Base-by-base conservation (phyloP, 2,329 filamentous ascomycete genomes). In the Penicillium rolfsii region DNA sequence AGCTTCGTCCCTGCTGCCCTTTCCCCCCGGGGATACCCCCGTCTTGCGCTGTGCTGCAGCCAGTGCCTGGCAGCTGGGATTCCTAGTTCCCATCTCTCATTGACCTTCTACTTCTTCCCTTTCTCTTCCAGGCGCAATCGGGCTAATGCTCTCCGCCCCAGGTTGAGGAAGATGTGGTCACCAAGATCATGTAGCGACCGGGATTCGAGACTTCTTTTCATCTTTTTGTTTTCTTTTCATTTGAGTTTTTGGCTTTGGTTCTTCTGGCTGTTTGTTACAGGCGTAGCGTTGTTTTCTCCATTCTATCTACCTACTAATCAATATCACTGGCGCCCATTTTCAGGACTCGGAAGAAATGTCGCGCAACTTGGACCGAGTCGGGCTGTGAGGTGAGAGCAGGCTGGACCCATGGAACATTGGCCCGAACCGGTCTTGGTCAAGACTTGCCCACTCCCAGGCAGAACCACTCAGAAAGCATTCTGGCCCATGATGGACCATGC, bases 121-220 rank as follows among this genome's bases (percentile, higher is more conserved):
- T 43, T 53, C 52, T 40, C 59, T 59, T 50, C 54, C 53, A 59
- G 62, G 52, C 55, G 63, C 65, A 67, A 52, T 59, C 62, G 63
- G 65, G 76, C 80, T 81, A 80, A 82, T 77, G 67, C 70, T 65
- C 66, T 67, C 69, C 65, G 68, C 73, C 76, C 78, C 87, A 94
- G 91, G 89, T 92, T 80, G 91, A 94, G 83, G 91, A 93, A 82
- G 91, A 93, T 72, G 80, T 82, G 81, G 87, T 93, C 78, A 93
- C 90, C 72, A 94, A 91, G 81, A 91, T 96, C 81, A 93, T 93
- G 89, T 93, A 89, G 78, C 70, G 63, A 61, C 60, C 63, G 61
- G 62, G 62, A 64, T 63, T 64, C 43, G 24, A 41, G 30, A 48
- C n/a, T 36, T 46, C 30, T 55, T n/a, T n/a, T n/a, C 48, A 52